Evolutionary conservation across 1,284 basidiomycete species (phyloP).

Genomic region (Irpex sp.): DNA sequence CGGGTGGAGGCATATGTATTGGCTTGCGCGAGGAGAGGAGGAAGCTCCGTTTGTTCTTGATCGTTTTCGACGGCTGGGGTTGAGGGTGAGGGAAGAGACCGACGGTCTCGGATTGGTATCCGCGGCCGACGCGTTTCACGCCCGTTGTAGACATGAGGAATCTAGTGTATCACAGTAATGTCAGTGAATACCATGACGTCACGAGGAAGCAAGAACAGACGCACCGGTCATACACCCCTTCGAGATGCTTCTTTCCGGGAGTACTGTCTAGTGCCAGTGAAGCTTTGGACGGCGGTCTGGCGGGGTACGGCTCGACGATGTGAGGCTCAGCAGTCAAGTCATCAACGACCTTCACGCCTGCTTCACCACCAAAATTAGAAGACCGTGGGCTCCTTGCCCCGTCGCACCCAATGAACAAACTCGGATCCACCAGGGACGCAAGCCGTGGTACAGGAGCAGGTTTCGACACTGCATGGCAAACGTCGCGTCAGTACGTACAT

Average conservation of each 20-base stretch:
- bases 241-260: slow-evolving; percentile 50
- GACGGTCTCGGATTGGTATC: slow-evolving; percentile 65
- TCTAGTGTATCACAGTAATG: slow-evolving; percentile 6
- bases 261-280: slow-evolving; percentile 41
- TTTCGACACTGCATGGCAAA: slow-evolving; percentile 27
- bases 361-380: slow-evolving; percentile 8
- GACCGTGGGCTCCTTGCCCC: slow-evolving; percentile 12
- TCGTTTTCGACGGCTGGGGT: slow-evolving; percentile 17
- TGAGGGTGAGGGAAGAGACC: slow-evolving; percentile 31
- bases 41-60: slow-evolving; percentile 39
- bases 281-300: slow-evolving; percentile 31
- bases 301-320: slow-evolving; percentile 61
- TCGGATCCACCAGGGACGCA: slow-evolving; percentile 61
- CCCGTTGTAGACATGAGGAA: slow-evolving; percentile 75
- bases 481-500: no score
- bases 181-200: background rate
- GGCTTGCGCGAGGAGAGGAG: slow-evolving; percentile 44
- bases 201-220: background rate
- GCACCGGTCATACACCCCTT: slow-evolving; percentile 66
- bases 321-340: slow-evolving; percentile 56
- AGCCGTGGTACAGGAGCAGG: slow-evolving; percentile 46
- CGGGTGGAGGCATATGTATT: slow-evolving; percentile 53
- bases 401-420: slow-evolving; percentile 55
- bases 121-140: slow-evolving; percentile 69
- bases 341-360: slow-evolving; percentile 34